These are phyloP conservation scores for Urostyla sp. DNA, from an alignment of 73 alveolate species.

Conservation along the genomic window DNA sequence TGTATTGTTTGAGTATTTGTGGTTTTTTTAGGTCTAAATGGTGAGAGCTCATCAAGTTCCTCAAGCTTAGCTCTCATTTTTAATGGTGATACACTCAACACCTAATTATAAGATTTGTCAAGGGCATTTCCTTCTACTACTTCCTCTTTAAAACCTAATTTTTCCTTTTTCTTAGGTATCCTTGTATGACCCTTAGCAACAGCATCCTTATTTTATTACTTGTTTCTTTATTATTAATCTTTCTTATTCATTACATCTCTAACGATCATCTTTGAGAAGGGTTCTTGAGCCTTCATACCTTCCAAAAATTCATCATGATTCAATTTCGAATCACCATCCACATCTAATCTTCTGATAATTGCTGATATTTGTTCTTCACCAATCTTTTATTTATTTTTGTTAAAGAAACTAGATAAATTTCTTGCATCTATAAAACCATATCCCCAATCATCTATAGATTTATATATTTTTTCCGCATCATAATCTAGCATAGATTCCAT, in stretches of 20 bases:
- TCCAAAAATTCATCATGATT: constrained; percentile 58
- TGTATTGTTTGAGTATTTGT: too few relatives aligned
- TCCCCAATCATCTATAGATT: constrained; percentile 49
- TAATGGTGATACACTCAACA: neutral
- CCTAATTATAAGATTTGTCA: neutral
- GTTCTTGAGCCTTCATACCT: constrained; percentile 58
- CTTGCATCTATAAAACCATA: constrained; percentile 50
- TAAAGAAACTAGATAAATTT: constrained; percentile 56
- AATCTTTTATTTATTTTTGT: constrained; percentile 25
- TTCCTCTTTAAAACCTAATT: constrained; percentile 1
- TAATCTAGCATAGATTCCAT: constrained; percentile 32
- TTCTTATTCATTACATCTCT: constrained; percentile 25
- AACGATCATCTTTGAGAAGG: constrained; percentile 58
- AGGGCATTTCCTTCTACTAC: constrained; percentile 20
- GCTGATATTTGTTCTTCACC: constrained; percentile 56
- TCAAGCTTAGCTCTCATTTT: constrained; percentile 38
- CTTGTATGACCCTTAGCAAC: neutral
- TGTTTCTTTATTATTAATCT: constrained; percentile 6
- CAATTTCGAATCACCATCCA: constrained; percentile 67
- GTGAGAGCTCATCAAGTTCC: constrained; percentile 18
- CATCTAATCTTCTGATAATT: constrained; percentile 63
- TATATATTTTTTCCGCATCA: constrained; percentile 18
- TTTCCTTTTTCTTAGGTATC: constrained; percentile 34
- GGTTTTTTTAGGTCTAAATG: too few relatives aligned
- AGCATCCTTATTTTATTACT: constrained; percentile 5